Evolutionary conservation across 140 eudicot genomes (phyloP).

Genomic region (Stevia rebaudiana): DNA sequence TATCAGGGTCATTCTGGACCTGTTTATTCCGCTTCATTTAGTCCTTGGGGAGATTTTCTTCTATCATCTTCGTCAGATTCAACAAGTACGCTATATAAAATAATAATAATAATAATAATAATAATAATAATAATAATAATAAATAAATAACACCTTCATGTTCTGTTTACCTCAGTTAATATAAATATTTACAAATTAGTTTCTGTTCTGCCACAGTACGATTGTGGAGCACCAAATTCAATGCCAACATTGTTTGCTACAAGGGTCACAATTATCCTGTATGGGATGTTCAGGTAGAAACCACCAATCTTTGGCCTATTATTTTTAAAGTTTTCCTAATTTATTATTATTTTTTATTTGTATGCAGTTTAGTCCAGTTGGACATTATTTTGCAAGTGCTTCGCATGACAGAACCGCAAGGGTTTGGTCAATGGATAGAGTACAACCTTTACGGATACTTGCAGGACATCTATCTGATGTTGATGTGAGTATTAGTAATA

Average conservation of each 20-base stretch:
- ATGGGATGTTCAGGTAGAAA: conserved; percentile 94
- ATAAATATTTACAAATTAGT: background rate
- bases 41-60: conserved; percentile 90
- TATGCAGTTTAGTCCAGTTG: conserved; percentile 91
- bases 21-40: conserved; percentile 75
- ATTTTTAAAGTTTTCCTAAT: background rate
- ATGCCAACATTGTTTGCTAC: conserved; percentile 93
- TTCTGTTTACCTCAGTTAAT: background rate
- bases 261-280: conserved; percentile 98
- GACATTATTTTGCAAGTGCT: conserved; percentile 95
- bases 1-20: conserved; percentile 97
- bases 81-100: conserved; percentile 44
- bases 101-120: too few relatives aligned
- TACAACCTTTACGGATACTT: conserved; percentile 83
- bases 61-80: conserved; percentile 97
- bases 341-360: background rate
- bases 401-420: conserved; percentile 98
- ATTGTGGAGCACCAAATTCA: conserved; percentile 83
- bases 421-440: conserved; percentile 91
- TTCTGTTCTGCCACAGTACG: conserved; percentile 51
- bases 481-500: conserved; percentile 56
- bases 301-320: background rate
- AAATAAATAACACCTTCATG: background rate
- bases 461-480: conserved; percentile 99
- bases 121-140: too few relatives aligned